Evolutionary conservation across 2,329 filamentous ascomycete genomes (phyloP).

Genomic region (Colletotrichum eremochloae): DNA sequence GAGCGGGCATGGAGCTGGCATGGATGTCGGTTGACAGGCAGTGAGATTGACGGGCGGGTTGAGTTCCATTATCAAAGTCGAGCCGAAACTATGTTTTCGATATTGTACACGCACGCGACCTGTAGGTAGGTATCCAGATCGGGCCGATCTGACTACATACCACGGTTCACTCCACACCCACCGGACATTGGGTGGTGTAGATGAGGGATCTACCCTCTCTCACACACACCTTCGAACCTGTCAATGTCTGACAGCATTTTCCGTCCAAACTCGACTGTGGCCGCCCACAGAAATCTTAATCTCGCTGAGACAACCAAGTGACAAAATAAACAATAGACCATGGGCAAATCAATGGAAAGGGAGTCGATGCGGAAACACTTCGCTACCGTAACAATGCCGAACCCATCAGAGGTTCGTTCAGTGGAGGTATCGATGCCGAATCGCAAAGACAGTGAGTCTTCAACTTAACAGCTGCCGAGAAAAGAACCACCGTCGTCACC

Average conservation of each 20-base stretch:
- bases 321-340: slow-evolving; percentile 7
- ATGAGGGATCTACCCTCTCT: neutral
- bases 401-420: slow-evolving; percentile 15
- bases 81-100: slow-evolving; percentile 7
- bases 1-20: neutral
- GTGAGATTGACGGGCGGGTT: neutral
- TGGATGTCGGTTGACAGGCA: neutral
- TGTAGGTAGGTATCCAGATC: neutral
- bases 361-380: slow-evolving; percentile 6
- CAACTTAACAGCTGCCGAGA: slow-evolving; percentile 36
- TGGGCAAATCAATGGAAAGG: slow-evolving; percentile 14
- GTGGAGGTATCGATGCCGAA: slow-evolving; percentile 27
- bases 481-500: slow-evolving; percentile 33
- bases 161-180: neutral
- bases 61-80: neutral
- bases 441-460: slow-evolving; percentile 33
- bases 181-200: neutral
- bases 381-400: slow-evolving; percentile 34
- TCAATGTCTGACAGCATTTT: neutral
- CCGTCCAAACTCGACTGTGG: neutral
- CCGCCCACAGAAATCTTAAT: neutral
- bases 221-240: neutral
- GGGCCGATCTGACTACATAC: slow-evolving; percentile 13
- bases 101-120: slow-evolving; percentile 29
- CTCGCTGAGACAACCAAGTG: neutral